Evolutionary conservation across 2,329 filamentous ascomycete genomes (phyloP).

Genomic region (Microdochium trichocladiopsis): DNA sequence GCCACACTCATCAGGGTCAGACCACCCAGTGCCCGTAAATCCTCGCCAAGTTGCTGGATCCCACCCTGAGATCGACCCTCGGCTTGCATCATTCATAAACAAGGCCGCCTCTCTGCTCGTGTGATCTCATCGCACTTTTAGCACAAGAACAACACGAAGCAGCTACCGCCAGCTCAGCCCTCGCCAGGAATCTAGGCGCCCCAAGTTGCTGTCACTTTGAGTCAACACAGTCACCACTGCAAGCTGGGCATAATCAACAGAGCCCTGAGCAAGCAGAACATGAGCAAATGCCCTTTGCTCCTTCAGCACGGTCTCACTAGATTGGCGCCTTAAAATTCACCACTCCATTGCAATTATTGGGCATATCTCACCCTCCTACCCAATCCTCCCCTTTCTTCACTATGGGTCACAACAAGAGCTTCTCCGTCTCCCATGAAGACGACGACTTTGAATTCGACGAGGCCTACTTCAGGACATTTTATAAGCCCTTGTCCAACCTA

Average conservation of each 20-base stretch:
- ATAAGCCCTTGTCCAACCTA: slow-evolving; percentile 60
- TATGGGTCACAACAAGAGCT: slow-evolving; percentile 26
- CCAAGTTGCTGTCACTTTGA: too few species aligned
- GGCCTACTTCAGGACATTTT: slow-evolving; percentile 50
- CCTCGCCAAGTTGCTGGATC: neutral
- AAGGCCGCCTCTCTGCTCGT: neutral
- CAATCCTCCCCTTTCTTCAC: slow-evolving; percentile 4
- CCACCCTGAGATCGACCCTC: neutral
- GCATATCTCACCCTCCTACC: neutral
- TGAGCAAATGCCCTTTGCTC: neutral
- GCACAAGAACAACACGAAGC: neutral
- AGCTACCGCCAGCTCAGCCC: neutral
- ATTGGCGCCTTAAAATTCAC: neutral
- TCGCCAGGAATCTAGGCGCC: neutral
- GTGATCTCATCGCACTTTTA: neutral
- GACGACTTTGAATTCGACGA: slow-evolving; percentile 43
- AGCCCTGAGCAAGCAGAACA: neutral
- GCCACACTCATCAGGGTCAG: neutral
- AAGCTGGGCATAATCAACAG: neutral
- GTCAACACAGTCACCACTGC: neutral
- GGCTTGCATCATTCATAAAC: neutral
- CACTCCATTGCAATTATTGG: neutral
- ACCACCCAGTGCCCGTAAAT: neutral
- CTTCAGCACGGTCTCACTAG: neutral
- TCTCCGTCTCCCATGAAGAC: slow-evolving; percentile 20